Percentiles rank a stretch among this genome's conserved stretches.
These are phyloP conservation scores for Mycena belliarum DNA, from an alignment of 768 basidiomycete species.

Conservation along the genomic window DNA sequence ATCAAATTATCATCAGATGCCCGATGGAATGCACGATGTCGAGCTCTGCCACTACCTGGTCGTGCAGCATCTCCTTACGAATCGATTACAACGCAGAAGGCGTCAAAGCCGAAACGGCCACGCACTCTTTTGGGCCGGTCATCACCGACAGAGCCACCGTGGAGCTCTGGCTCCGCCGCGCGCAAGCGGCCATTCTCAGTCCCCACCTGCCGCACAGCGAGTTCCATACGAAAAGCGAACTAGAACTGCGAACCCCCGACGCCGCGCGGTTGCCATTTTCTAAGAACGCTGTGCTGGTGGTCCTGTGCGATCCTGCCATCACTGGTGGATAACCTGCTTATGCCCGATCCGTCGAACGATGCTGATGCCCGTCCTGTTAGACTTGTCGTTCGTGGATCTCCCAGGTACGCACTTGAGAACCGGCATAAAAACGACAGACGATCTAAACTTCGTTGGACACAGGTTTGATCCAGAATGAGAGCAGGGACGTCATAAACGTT, in stretches of 20 bases:
- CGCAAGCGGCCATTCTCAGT: slow-evolving; percentile 59
- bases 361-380: slow-evolving; percentile 14
- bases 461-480: slow-evolving; percentile 63
- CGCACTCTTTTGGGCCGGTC: slow-evolving; percentile 40
- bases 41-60: slow-evolving; percentile 38
- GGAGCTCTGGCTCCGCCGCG: slow-evolving; percentile 56
- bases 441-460: slow-evolving; percentile 22
- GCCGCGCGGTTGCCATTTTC: slow-evolving; percentile 38
- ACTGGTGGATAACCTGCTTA: slow-evolving; percentile 26
- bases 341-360: neutral
- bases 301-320: slow-evolving; percentile 43
- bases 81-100: slow-evolving; percentile 28
- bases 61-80: slow-evolving; percentile 45
- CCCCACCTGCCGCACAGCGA: slow-evolving; percentile 33
- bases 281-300: slow-evolving; percentile 50
- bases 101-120: neutral
- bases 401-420: no score
- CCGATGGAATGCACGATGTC: slow-evolving; percentile 57
- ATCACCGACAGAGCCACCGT: slow-evolving; percentile 44
- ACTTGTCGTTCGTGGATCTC: slow-evolving; percentile 55
- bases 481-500: slow-evolving; percentile 39
- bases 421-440: no score
- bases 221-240: slow-evolving; percentile 28
- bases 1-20: slow-evolving; percentile 36
- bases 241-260: slow-evolving; percentile 24